Evolutionary conservation across 257 asterid genomes (phyloP).

Genomic region (Solanum sitiens): DNA sequence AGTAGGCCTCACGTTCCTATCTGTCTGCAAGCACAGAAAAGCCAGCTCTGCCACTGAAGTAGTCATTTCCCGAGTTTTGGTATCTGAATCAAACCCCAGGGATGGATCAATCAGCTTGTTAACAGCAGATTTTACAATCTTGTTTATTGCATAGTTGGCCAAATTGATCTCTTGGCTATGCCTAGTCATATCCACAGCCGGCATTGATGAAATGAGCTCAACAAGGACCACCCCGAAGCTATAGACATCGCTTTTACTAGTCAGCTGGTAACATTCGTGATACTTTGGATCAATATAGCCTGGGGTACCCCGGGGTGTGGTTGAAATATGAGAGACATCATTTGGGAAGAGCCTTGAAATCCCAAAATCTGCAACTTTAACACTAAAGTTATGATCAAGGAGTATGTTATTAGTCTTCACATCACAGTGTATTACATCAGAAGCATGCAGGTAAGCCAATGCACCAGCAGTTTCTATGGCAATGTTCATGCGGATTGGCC

Average conservation of each 20-base stretch:
- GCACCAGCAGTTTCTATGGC: neutral
- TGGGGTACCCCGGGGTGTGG: neutral
- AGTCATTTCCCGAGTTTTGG: no score
- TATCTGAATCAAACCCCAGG: no score
- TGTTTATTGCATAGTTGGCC: no score
- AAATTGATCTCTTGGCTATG: no score
- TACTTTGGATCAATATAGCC: neutral
- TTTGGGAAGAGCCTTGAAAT: neutral
- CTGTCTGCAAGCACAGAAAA: neutral
- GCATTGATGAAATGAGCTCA: no score
- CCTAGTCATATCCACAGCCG: no score
- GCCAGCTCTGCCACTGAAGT: neutral
- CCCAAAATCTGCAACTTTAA: neutral
- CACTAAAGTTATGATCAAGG: neutral
- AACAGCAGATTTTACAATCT: no score
- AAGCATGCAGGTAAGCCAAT: neutral
- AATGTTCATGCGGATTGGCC: neutral
- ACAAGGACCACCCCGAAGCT: no score
- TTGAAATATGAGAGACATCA: neutral
- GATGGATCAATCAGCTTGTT: no score
- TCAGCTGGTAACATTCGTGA: no score
- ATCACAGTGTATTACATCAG: neutral
- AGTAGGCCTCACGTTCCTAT: no score
- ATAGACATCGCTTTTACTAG: no score
- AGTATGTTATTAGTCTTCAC: neutral